Base-by-base conservation (phyloP, 306 rosid species). In the Citrullus amarus region DNA sequence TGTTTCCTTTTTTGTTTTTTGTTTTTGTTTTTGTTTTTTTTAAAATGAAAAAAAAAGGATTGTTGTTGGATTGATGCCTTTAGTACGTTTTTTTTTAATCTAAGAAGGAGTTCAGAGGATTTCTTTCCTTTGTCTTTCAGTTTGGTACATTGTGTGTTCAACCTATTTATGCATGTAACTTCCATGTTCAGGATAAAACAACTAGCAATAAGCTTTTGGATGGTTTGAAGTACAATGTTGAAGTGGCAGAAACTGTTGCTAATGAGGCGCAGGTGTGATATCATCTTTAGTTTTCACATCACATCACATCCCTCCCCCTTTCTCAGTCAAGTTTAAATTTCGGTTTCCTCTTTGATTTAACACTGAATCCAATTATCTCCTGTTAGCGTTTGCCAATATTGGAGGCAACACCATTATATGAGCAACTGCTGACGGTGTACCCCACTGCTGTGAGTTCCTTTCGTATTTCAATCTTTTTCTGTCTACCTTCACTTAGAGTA, bases 371-470 rank as follows among this genome's bases (percentile, higher is more conserved):
- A 15, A 44, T 58, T 82, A 30, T 76, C 36, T 81, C 30, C 80
- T 41, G 68, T 79, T 69, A 94, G 98, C 93, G 76, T 82, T 92
- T 92, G 87, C 91, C 97, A 3, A 88, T 94, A 80, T 81, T 88
- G 13, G 98, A 94, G 85, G 97, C 98, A 25, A 88, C 80, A 32
- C 90, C 97, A 8, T 86, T 94, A 60, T 92, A 92, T 75, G 98
- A 94, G 88, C 90, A 94, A 67, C 94, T 94, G 75, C 89, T 94
- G 38, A 85, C 88, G 4, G 79, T 84, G 73, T 95, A 87, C 80
- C 98, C 97, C 14, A 92, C 97, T 44, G 88, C 96, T 76, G 98
- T 94, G 85, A 90, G 95, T 85, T 72, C 50, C 75, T 46, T 43
- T 25, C 5, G 6, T 79, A 80, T 62, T 79, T 76, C 78, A n/a